Base-by-base conservation (phyloP, 495 filamentous ascomycete species). In the Aspergillus nidulans region DNA sequence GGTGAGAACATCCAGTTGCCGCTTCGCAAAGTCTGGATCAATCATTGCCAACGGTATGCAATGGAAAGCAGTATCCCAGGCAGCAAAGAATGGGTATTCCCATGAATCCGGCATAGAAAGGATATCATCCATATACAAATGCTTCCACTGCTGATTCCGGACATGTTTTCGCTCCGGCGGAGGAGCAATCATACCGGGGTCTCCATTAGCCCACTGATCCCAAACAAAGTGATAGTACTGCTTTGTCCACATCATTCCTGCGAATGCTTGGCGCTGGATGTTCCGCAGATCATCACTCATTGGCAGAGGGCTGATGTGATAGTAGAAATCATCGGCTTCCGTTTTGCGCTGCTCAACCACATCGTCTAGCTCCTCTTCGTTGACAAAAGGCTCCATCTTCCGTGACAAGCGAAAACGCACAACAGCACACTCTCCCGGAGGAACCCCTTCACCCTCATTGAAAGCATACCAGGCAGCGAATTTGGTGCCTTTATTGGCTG, bases 1-100 rank as follows among this genome's bases (percentile, higher is more conserved):
- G 9, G 92, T 97, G 60, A 97, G 87, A 15, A 97, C 74, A 68
- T 97, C 92, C 19, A 97, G 81, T 68, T 97, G 92, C 75, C 95
- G 95, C 81, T 97, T 97, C 16, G 92, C 92, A 58, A 96, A 96
- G 25, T 96, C 92, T 0, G 92, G 92, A 59, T 97, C 92, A 49
- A 97, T 91, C 92, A 97, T 96, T 8, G 92, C 89, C 55, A 97
- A 72, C 2, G 92, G 90, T 60, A 97, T 95, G 64, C 90, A 94
- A 67, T 97, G 92, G 74, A 97, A 97, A 3, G 91, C 92, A 34
- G 90, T 91, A 63, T 97, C 92, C 92, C 92, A 97, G 1, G 92
- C 92, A 13, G 92, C 92, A 68, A 97, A 97, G 77, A 97, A 97
- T 0, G 92, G 92, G 65, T 97, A 97, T 64, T 97, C 92, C 92